A percentile compares a stretch with the other conserved stretches of the same genome.
These are phyloP conservation scores for Mycena capillaripes DNA, from an alignment of 768 basidiomycete genomes.

Conservation along the genomic window DNA sequence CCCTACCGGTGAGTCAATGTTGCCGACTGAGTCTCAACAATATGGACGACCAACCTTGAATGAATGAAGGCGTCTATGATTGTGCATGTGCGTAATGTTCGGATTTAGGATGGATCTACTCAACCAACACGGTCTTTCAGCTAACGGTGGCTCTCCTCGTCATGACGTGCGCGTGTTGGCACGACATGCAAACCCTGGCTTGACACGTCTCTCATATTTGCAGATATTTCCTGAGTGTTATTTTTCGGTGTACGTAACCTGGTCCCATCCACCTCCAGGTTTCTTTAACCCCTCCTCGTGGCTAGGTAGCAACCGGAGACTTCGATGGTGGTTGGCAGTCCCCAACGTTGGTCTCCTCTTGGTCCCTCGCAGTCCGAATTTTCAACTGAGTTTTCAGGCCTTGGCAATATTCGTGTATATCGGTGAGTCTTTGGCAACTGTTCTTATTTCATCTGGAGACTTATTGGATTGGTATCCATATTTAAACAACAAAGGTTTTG, in stretches of 20 bases:
- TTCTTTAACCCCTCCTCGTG: background rate
- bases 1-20: background rate
- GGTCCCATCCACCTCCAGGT: background rate
- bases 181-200: background rate
- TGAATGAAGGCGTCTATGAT: constrained; percentile 8
- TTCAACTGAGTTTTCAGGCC: background rate
- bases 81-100: constrained; percentile 7
- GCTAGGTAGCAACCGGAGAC: background rate
- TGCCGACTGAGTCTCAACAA: background rate
- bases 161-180: constrained; percentile 1
- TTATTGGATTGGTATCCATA: background rate
- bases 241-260: constrained; percentile 9
- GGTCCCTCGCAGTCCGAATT: background rate
- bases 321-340: constrained; percentile 11
- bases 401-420: background rate
- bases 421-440: background rate
- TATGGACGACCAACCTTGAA: background rate
- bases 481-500: background rate
- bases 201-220: background rate
- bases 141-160: background rate
- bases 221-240: constrained; percentile 17
- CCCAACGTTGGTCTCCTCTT: constrained; percentile 8
- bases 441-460: background rate
- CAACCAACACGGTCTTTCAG: background rate
- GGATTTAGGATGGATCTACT: background rate